These are phyloP conservation scores for Boletus coccyginus DNA, from an alignment of 768 basidiomycete genomes.

Conservation along the genomic window DNA sequence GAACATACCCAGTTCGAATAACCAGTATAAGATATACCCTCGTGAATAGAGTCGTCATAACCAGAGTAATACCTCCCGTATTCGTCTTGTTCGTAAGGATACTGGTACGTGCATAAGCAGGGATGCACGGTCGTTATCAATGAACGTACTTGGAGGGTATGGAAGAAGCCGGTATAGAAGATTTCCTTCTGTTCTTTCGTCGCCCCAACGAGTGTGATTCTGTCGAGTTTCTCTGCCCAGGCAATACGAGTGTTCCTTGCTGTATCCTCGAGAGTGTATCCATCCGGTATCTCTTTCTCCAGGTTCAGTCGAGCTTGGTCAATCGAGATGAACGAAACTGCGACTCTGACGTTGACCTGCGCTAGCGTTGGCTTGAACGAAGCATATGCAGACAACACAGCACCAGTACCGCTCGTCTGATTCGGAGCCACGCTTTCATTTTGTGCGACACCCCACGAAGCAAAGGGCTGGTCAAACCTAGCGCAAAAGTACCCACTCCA, in stretches of 20 bases:
- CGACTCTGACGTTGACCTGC: conserved; percentile 54
- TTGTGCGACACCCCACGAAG: conserved; percentile 47
- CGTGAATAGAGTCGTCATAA: conserved; percentile 64
- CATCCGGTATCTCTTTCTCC: conserved; percentile 47
- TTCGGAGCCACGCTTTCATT: conserved; percentile 38
- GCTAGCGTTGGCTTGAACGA: conserved; percentile 35
- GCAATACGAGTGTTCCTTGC: conserved; percentile 43
- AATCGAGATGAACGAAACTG: conserved; percentile 72
- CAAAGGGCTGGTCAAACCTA: conserved; percentile 49
- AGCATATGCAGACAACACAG: conserved; percentile 51
- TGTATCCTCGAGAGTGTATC: conserved; percentile 49
- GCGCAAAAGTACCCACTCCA: conserved; percentile 55
- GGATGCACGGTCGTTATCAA: background rate
- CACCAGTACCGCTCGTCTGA: conserved; percentile 36
- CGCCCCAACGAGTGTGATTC: conserved; percentile 49
- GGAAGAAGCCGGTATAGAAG: conserved; percentile 64
- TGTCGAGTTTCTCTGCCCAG: conserved; percentile 59
- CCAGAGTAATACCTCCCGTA: conserved; percentile 70
- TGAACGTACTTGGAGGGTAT: conserved; percentile 51
- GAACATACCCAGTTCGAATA: conserved; percentile 72
- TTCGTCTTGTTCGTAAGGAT: conserved; percentile 75
- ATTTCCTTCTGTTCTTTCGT: conserved; percentile 43
- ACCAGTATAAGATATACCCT: conserved; percentile 71
- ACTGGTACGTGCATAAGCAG: conserved; percentile 38
- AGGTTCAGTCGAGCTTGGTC: conserved; percentile 59